Evolutionary conservation across 2,329 filamentous ascomycete species (phyloP), one percentile per base, ranked within the genome.

Genomic region (Basipetospora chlamydospora): DNA sequence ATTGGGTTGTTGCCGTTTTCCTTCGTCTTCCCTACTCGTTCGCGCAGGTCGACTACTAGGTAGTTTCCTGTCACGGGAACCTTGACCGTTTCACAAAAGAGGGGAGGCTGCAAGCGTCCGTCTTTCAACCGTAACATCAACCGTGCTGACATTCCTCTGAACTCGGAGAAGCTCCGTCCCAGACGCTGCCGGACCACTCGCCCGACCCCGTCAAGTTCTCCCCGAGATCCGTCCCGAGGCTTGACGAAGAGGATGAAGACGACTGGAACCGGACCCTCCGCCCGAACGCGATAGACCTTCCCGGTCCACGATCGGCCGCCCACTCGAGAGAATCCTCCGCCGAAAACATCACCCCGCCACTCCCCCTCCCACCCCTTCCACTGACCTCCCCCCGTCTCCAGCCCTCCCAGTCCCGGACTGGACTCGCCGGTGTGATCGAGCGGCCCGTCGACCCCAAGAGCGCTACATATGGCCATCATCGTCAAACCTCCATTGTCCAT

Each of bases 401-500:
- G 46, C 49, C 54, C 25, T 50, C 59, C 25, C 46, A 57, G 23
- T 55, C 61, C 39, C 62, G 66, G 42, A 51, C 56, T 20, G 57
- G 49, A 28, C 47, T 64, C 18, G 59, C 54, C 39, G 56, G 55
- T 22, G 53, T 64, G 35, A 55, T 66, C 41, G 70, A 73, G 47
- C 64, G 69, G 45, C 51, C 63, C n/a, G 56, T 66, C 41, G 73
- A 77, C 29, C 45, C 64, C 61, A 77, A 75, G 50, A 57, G 58
- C 29, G 60, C 60, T 23, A 50, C 63, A 17, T 77, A 96, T 65
- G 84, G 83, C 41, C 87, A 98, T 56, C 86, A 96, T 59, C 79
- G 90, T 38, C 86, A 98, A 61, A 93, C 88, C 1, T 96, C 88
- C 33, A 95, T 96, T 48, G 87, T 96, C 39, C 84, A 96, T 73